phyloP scores from a whole-genome alignment of 345 rosid genomes.

The Carallia pectinifolia region DNA sequence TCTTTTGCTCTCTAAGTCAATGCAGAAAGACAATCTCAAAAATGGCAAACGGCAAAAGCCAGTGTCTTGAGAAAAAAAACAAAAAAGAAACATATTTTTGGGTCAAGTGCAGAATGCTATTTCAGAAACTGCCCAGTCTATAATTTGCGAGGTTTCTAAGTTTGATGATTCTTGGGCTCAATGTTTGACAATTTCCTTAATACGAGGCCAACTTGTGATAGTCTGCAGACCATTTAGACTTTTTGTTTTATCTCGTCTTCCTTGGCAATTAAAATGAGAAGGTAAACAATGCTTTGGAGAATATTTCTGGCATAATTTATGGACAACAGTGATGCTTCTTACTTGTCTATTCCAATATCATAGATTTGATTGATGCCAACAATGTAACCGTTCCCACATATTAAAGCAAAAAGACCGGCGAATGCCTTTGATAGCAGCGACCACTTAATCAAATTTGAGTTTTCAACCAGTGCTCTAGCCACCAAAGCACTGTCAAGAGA shows the following conservation, averaged over 20 bases:
- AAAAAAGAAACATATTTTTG: too few relatives aligned
- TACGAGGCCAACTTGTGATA: not conserved
- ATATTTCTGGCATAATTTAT: not conserved
- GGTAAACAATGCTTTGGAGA: slow-evolving; percentile 7
- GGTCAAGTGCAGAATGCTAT: too few relatives aligned
- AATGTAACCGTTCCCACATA: slow-evolving; percentile 93
- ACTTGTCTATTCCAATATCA: slow-evolving; percentile 96
- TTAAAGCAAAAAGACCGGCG: slow-evolving; percentile 81
- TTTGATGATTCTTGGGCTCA: too few relatives aligned
- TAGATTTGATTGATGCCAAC: slow-evolving; percentile 99
- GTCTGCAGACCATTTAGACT: not conserved
- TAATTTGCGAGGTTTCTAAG: too few relatives aligned
- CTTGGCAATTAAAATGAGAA: not conserved
- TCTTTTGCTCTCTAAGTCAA: too few relatives aligned
- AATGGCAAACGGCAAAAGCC: too few relatives aligned
- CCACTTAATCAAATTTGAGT: slow-evolving; percentile 76
- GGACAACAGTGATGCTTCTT: slow-evolving; percentile 26
- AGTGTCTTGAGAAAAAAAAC: too few relatives aligned
- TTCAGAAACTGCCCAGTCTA: too few relatives aligned
- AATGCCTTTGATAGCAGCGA: slow-evolving; percentile 77
- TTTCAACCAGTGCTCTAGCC: slow-evolving; percentile 81
- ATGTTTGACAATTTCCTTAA: not conserved
- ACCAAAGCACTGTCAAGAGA: slow-evolving; percentile 76
- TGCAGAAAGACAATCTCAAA: too few relatives aligned
- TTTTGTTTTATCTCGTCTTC: not conserved